Evolutionary conservation across 2,329 filamentous ascomycete genomes (phyloP).

Genomic region (Parastagonospora avenae): DNA sequence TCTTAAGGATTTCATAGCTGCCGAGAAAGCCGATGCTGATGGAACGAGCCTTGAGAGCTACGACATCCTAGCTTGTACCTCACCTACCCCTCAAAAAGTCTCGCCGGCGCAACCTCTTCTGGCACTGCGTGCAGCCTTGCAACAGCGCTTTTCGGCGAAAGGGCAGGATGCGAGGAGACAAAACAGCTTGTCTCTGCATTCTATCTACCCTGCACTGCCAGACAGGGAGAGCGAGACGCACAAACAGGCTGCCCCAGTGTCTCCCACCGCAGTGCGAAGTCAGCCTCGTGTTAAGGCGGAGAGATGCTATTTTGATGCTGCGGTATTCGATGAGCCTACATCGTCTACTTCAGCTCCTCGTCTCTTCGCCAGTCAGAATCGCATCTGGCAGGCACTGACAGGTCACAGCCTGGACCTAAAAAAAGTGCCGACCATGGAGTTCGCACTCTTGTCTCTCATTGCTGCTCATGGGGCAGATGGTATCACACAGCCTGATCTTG

Average conservation of each 20-base stretch:
- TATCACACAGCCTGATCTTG: conserved; percentile 63
- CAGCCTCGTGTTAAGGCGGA: conserved; percentile 17
- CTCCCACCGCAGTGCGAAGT: not conserved
- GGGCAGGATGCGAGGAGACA: not conserved
- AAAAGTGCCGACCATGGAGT: conserved; percentile 60
- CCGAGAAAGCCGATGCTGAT: conserved; percentile 25
- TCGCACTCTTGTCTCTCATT: conserved; percentile 63
- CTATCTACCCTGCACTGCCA: not conserved
- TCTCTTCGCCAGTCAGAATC: conserved; percentile 57
- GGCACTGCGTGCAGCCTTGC: conserved; percentile 22
- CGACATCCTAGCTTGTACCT: not conserved
- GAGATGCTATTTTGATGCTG: conserved; percentile 5
- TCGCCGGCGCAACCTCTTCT: conserved; percentile 20
- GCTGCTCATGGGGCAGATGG: conserved; percentile 59
- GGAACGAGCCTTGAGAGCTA: not conserved
- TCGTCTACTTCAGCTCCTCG: conserved; percentile 28
- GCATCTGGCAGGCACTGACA: conserved; percentile 64
- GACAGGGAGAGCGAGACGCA: not conserved
- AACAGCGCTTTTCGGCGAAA: conserved; percentile 22
- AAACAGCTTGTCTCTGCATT: not conserved
- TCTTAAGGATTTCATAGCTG: conserved; percentile 38
- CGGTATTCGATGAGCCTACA: conserved; percentile 35
- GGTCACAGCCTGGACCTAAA: conserved; percentile 63
- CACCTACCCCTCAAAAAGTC: not conserved
- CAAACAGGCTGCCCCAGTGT: not conserved